Conservation (phyloP, 2,329 filamentous ascomycete genomes). For the Biscogniauxia mediterranea region DNA sequence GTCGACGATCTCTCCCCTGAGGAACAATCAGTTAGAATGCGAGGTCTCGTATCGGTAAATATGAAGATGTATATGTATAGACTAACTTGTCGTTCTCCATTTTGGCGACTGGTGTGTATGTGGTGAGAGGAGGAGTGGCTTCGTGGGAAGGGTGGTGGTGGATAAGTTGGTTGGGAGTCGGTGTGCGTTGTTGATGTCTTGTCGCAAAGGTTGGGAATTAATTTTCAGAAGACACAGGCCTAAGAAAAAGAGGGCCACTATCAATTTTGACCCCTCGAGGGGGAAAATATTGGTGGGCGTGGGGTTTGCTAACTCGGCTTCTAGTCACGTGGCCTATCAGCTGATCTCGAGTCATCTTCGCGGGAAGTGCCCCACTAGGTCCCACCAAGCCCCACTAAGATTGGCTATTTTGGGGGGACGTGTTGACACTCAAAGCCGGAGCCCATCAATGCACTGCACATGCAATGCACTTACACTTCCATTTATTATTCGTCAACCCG, state of each 20-base stretch:
- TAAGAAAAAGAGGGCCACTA: neutral
- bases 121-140: slow-evolving; percentile 27
- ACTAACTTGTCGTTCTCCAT: slow-evolving; percentile 96
- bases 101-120: slow-evolving; percentile 49
- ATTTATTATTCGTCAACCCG: too few species aligned
- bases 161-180: slow-evolving; percentile 21
- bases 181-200: slow-evolving; percentile 11
- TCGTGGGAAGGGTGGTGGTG: slow-evolving; percentile 1
- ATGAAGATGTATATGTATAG: neutral
- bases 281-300: slow-evolving; percentile 21
- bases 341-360: slow-evolving; percentile 30
- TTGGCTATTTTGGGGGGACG: neutral
- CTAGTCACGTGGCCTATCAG: slow-evolving; percentile 28
- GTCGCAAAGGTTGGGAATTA: slow-evolving; percentile 18
- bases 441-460: too few species aligned
- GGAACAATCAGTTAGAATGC: neutral
- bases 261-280: slow-evolving; percentile 29
- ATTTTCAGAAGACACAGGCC: neutral
- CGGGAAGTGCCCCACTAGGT: slow-evolving; percentile 1
- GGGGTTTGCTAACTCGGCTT: slow-evolving; percentile 16
- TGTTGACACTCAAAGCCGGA: too few species aligned
- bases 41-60: neutral
- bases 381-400: neutral
- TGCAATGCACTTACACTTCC: too few species aligned
- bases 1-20: slow-evolving; percentile 88